Base-by-base conservation (phyloP, 148 eudicot species). In the Cornus suecica region DNA sequence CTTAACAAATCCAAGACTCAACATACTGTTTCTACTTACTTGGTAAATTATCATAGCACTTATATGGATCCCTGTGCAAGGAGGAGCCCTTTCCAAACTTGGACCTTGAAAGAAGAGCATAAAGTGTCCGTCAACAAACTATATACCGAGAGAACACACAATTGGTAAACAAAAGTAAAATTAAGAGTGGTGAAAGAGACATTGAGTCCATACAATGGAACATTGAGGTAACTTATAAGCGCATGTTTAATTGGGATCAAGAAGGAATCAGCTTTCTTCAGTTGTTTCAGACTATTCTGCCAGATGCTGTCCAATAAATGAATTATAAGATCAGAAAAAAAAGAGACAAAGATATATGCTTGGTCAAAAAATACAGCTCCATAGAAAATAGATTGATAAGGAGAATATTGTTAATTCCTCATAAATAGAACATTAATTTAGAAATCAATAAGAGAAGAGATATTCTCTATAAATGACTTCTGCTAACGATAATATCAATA, bases 81-180 rank as follows among this genome's bases (percentile, higher is more conserved):
- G 78, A 73, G 58, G 78, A 73, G 60, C 75, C 81, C 23, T 72
- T 66, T 45, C 80, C 81, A 70, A 69, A 27, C 63, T 74, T 81
- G 73, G 83, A 77, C 91, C 97, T 93, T 83, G 65, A 87, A 71
- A 75, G 52, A 78, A 72, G 69, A 65, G 64, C 16, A 84, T 14
- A 32, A 10, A 70, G 23, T 71, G 8, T 51, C 24, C 70, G 51
- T 63, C 25, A 65, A 10, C 3, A 48, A 20, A 24, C 58, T 48
- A 51, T 48, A 51, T 65, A 16, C 20, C 4, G 10, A 23, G 8
- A 41, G 24, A 65, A 48, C 6, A 64, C 20, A 25, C 6, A 54
- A 42, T 7, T 37, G 56, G 27, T 51, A 16, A 74, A 48, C 1
- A 28, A 24, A 13, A 60, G 65, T 8, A 68, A 30, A 66, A 54